A percentile compares a stretch with the other conserved stretches of the same genome.
phyloP scores from a whole-genome alignment of 129 eudicot genomes.

The Flaveria robusta region DNA sequence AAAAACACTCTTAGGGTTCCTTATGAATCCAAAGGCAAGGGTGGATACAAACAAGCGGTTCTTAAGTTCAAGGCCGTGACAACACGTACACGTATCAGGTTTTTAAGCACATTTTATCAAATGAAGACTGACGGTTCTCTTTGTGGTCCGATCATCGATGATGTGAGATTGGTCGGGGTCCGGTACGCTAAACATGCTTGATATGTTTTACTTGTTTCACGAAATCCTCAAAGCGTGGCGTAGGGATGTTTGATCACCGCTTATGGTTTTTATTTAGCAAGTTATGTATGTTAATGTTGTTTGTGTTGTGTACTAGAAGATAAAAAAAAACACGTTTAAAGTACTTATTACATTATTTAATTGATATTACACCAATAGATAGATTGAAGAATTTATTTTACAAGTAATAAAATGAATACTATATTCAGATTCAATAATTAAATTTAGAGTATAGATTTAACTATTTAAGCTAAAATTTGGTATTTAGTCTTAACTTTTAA shows the following conservation, averaged over 20 bases:
- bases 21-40: slow-evolving; percentile 51
- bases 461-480: too few relatives aligned
- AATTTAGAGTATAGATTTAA: too few relatives aligned
- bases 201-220: slow-evolving; percentile 22
- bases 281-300: slow-evolving; percentile 39
- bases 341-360: background rate
- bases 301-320: slow-evolving; percentile 37
- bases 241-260: slow-evolving; percentile 24
- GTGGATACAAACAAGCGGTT: slow-evolving; percentile 54
- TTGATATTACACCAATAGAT: slow-evolving; percentile 11
- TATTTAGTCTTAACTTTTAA: too few relatives aligned
- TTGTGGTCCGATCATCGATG: slow-evolving; percentile 86
- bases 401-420: background rate
- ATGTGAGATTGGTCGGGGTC: slow-evolving; percentile 57
- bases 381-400: background rate
- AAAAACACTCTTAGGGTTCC: slow-evolving; percentile 48
- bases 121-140: slow-evolving; percentile 83
- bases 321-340: slow-evolving; percentile 5
- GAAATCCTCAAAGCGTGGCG: slow-evolving; percentile 10
- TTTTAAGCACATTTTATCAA: slow-evolving; percentile 65
- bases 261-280: slow-evolving; percentile 41
- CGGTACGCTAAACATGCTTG: slow-evolving; percentile 49
- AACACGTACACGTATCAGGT: slow-evolving; percentile 53
- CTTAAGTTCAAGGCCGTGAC: slow-evolving; percentile 56
- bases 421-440: background rate